Evolutionary conservation across 2,329 filamentous ascomycete species (phyloP), one percentile per base, ranked within the genome.

Genomic region (Xylaria multiplex): DNA sequence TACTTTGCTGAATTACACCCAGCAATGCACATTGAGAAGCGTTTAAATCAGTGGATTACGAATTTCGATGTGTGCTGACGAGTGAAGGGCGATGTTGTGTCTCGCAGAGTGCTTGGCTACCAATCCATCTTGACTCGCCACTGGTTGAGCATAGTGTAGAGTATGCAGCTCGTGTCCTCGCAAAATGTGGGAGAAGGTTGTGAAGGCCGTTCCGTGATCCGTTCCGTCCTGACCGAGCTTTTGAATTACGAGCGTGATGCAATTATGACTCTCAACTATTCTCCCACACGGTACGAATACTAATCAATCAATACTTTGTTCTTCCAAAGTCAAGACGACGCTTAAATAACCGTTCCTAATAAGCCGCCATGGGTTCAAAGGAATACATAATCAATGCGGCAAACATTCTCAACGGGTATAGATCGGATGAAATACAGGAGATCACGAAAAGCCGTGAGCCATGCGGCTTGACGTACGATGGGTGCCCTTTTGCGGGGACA

Each of bases 391-490:
- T 32, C 32, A 42, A 52, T 37, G 49, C 46, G 45, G 32, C 24
- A 53, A 48, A 42, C 35, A 40, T 19, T 24, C 30, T 50, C 30
- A 62, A 42, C 42, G 24, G 13, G 45, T 24, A 43, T 24, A 58
- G n/a, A 60, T 55, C 30, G 49, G 45, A 19, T 27, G 37, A 54
- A 24, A 35, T 48, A 49, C 32, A 40, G 56, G 49, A 16, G 54
- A 59, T 65, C 43, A 24, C 53, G 61, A 52, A 58, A 27, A 45
- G 48, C 58, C 40, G 40, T 50, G 50, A 45, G 40, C 56, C 45
- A 68, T 68, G 59, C 66, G 65, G 45, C 40, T 66, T 68, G 63
- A 62, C 68, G 66, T 68, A 66, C 63, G 50, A 61, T 42, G 35
- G 27, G 37, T 48, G 53, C 46, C 43, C 46, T 59, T 53, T 68